Base-by-base conservation (phyloP, 345 rosid genomes). In the Balakata baccata region DNA sequence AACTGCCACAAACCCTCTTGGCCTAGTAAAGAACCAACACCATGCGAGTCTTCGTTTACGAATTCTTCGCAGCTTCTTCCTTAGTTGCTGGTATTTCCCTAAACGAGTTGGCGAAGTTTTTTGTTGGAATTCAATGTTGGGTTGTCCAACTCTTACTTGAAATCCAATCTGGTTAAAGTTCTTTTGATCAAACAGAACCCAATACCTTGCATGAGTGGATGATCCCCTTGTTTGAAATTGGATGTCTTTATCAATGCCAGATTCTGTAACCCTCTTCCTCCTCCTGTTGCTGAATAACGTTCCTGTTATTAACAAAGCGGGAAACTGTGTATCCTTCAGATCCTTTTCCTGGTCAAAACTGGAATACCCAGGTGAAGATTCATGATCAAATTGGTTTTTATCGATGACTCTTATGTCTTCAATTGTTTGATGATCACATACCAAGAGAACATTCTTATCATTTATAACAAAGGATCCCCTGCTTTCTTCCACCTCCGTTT, bases 401-500 rank as follows among this genome's bases (percentile, higher is more conserved):
- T 75, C 43, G 56, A 85, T 74, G 41, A 81, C 81, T 29, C 76
- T 72, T 38, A 89, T 84, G 45, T 85, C 86, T 60, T 87, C 87
- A 37, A 89, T 45, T 5, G 81, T 86, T 70, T 89, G 94, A 50
- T 86, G 86, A 69, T 83, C 71, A 58, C 84, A 89, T 16, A 84
- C 49, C 60, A 87, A 54, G 41, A 49, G 86, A 68, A 83, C 70
- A 47, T 75, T 45, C 37, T 66, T 64, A 38, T 87, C 89, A 60
- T 79, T 84, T 57, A 89, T 45, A 49, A 70, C 76, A 59, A 87
- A 89, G 1, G 91, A 89, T 68, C 94, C 94, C 58, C 94, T 84
- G 81, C 91, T 87, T 76, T 89, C 94, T 70, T 89, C 84, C 52
- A 89, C 87, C 81, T 86, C 86, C 9, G 92, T 86, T 41, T 85